Percentiles rank a stretch among this genome's conserved stretches.
phyloP scores from a whole-genome alignment of 202 grass and related monocot genomes.

The Schoenoplectus triqueter region DNA sequence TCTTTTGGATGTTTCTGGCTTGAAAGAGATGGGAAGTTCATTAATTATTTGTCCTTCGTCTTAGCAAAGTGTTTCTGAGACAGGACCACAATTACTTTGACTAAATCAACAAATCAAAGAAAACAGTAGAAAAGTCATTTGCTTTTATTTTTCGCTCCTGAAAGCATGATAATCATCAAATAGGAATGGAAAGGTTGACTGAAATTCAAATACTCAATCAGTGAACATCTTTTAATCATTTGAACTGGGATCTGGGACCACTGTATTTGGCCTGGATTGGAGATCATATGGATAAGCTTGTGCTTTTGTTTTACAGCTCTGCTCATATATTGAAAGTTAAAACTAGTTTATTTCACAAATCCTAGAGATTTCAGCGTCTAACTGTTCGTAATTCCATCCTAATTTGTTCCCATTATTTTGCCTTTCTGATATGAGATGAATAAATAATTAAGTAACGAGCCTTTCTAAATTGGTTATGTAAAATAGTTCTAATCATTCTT shows the following conservation, averaged over 20 bases:
- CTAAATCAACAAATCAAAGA: not conserved
- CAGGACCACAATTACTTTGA: not conserved
- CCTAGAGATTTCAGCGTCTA: not conserved
- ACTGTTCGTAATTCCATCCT: not conserved
- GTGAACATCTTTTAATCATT: slow-evolving; percentile 25
- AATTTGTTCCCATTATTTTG: not conserved
- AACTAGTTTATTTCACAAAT: not conserved
- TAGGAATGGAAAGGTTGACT: slow-evolving; percentile 2
- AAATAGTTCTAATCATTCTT: not conserved
- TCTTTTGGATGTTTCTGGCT: not conserved
- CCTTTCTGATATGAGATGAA: not conserved
- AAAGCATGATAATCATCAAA: not conserved
- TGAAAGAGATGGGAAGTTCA: slow-evolving; percentile 5
- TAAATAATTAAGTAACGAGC: not conserved
- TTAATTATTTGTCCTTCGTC: not conserved
- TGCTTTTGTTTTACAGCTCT: slow-evolving; percentile 4
- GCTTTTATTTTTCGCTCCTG: not conserved
- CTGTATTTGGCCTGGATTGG: not conserved
- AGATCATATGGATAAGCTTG: not conserved
- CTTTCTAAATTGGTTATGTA: not conserved
- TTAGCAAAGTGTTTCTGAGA: not conserved
- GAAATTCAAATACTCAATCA: not conserved
- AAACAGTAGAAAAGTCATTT: not conserved
- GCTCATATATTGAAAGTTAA: not conserved
- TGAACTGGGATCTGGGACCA: not conserved